A percentile compares a stretch with the other conserved stretches of the same genome.
phyloP scores from a whole-genome alignment of 75 land plant species.

The Selaginella moellendorffii region DNA sequence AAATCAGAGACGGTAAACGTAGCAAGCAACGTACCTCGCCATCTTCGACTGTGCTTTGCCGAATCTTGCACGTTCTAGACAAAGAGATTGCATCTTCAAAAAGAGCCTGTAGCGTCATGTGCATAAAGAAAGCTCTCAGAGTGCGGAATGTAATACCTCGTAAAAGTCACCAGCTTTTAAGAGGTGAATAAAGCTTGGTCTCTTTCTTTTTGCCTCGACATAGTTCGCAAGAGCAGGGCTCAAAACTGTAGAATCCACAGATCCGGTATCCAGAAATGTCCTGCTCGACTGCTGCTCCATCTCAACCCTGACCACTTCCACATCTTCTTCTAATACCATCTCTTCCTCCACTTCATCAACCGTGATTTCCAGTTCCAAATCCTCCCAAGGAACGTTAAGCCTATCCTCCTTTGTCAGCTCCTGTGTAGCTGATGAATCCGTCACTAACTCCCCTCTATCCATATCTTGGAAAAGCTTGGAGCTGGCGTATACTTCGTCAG shows the following conservation, averaged over 20 bases:
- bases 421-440: slow-evolving; percentile 3
- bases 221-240: slow-evolving; percentile 17
- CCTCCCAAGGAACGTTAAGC: slow-evolving; percentile 8
- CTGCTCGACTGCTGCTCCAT: slow-evolving; percentile 3
- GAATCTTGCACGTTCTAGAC: slow-evolving; percentile 13
- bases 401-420: slow-evolving; percentile 11
- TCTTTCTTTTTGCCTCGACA: slow-evolving; percentile 16
- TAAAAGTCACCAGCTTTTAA: slow-evolving; percentile 17
- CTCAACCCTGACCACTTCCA: slow-evolving; percentile 14
- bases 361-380: neutral
- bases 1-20: too few relatives aligned
- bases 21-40: slow-evolving; percentile 13
- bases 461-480: neutral
- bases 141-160: too few relatives aligned
- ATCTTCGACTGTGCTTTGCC: slow-evolving; percentile 10
- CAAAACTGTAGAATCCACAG: slow-evolving; percentile 12
- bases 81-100: slow-evolving; percentile 22
- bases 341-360: slow-evolving; percentile 56
- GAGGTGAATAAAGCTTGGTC: slow-evolving; percentile 16
- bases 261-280: slow-evolving; percentile 8
- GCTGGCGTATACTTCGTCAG: slow-evolving; percentile 13
- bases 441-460: neutral
- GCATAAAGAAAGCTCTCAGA: too few relatives aligned
- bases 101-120: slow-evolving; percentile 16
- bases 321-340: neutral